Base-by-base conservation (phyloP, 768 basidiomycete genomes). In the Crucibulum laeve region DNA sequence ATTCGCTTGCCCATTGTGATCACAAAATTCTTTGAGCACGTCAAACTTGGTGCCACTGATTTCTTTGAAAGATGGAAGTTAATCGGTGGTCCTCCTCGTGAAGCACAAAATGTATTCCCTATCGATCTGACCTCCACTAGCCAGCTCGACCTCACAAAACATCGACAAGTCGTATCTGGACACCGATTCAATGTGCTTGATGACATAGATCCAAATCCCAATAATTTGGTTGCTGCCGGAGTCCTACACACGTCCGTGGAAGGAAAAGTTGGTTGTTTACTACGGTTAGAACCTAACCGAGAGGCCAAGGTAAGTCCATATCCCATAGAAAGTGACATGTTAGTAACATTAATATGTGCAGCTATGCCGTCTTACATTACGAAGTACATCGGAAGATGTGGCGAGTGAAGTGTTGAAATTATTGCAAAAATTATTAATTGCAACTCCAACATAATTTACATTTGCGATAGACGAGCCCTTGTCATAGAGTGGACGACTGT, bases 51-150 rank as follows among this genome's bases (percentile, higher is more conserved):
- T 8, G 73, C 78, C 48, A 67, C 77, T 0, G 90, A 96, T 53
- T 99, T 98, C 75, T 99, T 98, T 65, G 94, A 97, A 62, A 74
- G 96, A 40, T 99, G 96, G 96, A 94, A 92, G 63, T 67, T 96
- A 53, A 98, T 98, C 40, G 96, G 96, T 5, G 96, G 96, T 1
- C 74, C 91, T 10, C 96, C 96, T 22, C 79, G 94, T 39, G 96
- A 99, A 68, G 80, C 87, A 21, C 96, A 99, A 60, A 62, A 66
- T 37, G 74, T 99, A 43, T 96, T 96, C 64, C 84, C 91, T 0
- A 83, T 98, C 46, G 60, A 67, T 24, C 67, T 96, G 18, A 80
- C 78, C 34, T 67, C 67, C 13, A 59, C 68, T 6, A 90, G 89
- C 7, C 80, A 87, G 46, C 69, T 97, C 33, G 89, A 98, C 58